Evolutionary conservation across 225 moss, liverwort and hornwort genomes (phyloP), one percentile per base, ranked within the genome.

Genomic region (Asterella californica): DNA sequence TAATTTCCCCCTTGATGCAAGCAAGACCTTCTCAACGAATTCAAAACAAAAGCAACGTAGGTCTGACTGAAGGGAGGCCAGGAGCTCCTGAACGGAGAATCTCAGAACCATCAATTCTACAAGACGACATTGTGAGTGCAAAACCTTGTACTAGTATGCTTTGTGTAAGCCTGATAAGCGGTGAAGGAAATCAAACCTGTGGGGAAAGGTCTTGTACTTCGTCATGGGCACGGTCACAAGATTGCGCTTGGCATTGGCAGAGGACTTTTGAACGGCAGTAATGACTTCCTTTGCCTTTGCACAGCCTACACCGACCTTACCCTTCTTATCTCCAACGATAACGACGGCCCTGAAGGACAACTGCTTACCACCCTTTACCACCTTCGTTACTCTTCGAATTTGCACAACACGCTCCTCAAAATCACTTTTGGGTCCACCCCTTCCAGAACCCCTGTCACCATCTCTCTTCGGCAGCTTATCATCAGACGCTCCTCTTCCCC

Each of bases 331-430:
- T 42, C 99, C 99, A 42, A 99, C 89, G 14, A 99, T 89, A 7
- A 99, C 99, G 76, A 99, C 95, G 24, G 99, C 99, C 57, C 99
- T 88, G 88, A 95, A 99, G 61, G 92, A 93, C 80, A 99, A 84
- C 88, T 99, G 95, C 90, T 99, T 99, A 17, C 97, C 97, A 36
- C 97, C 97, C 86, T 99, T 99, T 62, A 99, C 97, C 68, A 99
- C 97, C 88, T 99, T 99, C 1, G 97, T 99, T 67, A 99, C 97
- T 46, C 97, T 92, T 32, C 97, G 89, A 83, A 99, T 95, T 78
- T 99, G 97, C 86, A 99, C 95, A 81, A 99, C 97, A 7, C 97
- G 81, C 92, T 95, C 95, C 81, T 99, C 97, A 76, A 99, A 89
- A 29, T 78, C 84, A 11, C 93, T 88, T 71, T 27, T 86, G 5